Base-by-base conservation (phyloP, 306 rosid genomes). In the Quercus alba region DNA sequence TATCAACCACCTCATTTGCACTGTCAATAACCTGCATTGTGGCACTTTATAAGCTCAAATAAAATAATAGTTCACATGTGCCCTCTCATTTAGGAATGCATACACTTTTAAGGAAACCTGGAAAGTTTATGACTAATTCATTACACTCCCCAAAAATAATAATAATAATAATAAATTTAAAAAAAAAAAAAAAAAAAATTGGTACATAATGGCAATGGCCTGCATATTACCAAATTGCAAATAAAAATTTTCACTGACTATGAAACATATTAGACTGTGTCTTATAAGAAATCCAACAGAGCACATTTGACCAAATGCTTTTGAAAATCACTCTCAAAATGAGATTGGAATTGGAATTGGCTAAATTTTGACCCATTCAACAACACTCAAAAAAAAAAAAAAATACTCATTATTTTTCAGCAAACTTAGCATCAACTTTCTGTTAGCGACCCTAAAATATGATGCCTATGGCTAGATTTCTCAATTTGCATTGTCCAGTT, bases 1-100 rank as follows among this genome's bases (percentile, higher is more conserved):
- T 95, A 75, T 83, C 87, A 80, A 91, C 77, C 80, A 95, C 97
- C 63, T 90, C 96, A 81, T 88, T 81, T 66, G 99, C 97, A 61
- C 97, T 97, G 77, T 78, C 85, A 83, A 95, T 89, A 70, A 95
- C 92, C 99, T 95, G 88, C 87, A 79, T 63, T 79, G 79, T 54
- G 63, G 38, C 38, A 78, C 38, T 56, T 46, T 59, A n/a, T 20
- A 28, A 57, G 62, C 21, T 3, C 30, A 62, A 30, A 64, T 49
- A 41, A 64, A 81, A 12, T 13, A 8, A 33, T n/a, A 35, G n/a
- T 14, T 19, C 52, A 35, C 38, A 67, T 9, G 14, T 33, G 20
- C 72, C 3, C 52, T 33, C 15, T 35, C 52, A 67, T 35, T 67
- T 67, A n/a, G 72, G 72, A 67, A 67, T 67, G 51, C 8, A 31